Evolutionary conservation across 768 basidiomycete genomes (phyloP).

Genomic region (Daedaleopsis nitida): DNA sequence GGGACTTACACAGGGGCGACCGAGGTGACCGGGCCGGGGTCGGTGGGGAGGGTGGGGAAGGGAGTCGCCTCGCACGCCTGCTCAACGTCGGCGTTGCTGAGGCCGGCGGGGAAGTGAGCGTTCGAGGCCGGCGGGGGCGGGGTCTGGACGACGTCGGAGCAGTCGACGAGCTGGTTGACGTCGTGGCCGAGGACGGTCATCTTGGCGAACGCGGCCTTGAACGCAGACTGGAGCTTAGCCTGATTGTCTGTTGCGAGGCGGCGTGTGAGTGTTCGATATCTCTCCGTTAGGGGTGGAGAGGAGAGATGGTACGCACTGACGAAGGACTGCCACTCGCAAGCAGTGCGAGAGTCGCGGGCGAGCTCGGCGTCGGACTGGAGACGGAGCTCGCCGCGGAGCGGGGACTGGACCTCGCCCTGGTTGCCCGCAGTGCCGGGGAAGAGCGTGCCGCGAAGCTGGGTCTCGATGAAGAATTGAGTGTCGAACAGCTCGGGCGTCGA

Average conservation of each 20-base stretch:
- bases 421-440: conserved; percentile 33
- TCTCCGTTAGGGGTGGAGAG: neutral
- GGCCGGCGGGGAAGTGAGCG: conserved; percentile 28
- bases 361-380: conserved; percentile 36
- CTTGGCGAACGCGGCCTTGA: conserved; percentile 33
- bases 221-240: conserved; percentile 26
- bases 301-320: conserved; percentile 20
- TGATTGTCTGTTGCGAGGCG: conserved; percentile 27
- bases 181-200: conserved; percentile 33
- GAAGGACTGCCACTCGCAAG: conserved; percentile 37
- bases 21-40: conserved; percentile 35
- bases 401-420: conserved; percentile 33
- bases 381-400: conserved; percentile 36
- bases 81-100: conserved; percentile 26
- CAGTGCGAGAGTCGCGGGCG: conserved; percentile 37
- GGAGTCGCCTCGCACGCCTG: conserved; percentile 22
- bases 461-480: conserved; percentile 34
- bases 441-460: conserved; percentile 28
- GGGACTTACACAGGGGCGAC: conserved; percentile 35
- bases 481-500: conserved; percentile 32
- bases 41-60: conserved; percentile 22
- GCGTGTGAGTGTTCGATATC: neutral
- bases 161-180: conserved; percentile 18
- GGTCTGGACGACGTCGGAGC: conserved; percentile 21
- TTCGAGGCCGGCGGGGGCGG: conserved; percentile 16